These are phyloP conservation scores for Benincasa hispida DNA, from an alignment of 306 rosid genomes.

Conservation along the genomic window DNA sequence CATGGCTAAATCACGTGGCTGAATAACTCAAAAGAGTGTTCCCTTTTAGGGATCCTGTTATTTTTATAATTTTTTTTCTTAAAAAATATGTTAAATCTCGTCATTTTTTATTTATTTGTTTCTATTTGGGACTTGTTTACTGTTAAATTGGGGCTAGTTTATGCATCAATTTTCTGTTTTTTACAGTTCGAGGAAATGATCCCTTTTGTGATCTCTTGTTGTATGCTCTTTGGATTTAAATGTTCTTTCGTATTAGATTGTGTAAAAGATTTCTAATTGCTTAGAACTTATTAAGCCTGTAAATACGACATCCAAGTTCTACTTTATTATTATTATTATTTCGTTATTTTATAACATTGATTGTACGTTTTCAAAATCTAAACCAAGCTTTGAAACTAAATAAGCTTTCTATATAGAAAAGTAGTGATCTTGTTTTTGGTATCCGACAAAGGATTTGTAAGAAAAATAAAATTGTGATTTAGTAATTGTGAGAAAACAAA, in stretches of 20 bases:
- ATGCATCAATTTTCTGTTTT: not conserved
- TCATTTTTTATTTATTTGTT: constrained; percentile 15
- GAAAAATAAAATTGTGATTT: too few species aligned
- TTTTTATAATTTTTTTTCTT: constrained; percentile 19
- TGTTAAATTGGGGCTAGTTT: not conserved
- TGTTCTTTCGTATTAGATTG: not conserved
- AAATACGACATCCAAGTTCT: too few species aligned
- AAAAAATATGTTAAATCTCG: not conserved
- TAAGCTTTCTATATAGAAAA: too few species aligned
- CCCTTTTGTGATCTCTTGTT: not conserved
- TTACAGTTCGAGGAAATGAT: not conserved
- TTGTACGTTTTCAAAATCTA: too few species aligned
- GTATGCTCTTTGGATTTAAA: not conserved
- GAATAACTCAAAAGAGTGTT: constrained; percentile 26
- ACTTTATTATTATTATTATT: too few species aligned
- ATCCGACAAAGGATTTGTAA: too few species aligned
- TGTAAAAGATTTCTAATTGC: not conserved
- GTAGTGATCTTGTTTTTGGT: too few species aligned
- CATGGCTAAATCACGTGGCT: constrained; percentile 36
- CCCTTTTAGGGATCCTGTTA: constrained; percentile 49
- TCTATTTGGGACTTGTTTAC: not conserved
- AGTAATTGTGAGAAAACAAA: too few species aligned
- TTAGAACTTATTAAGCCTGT: not conserved
- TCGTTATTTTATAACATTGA: too few species aligned
- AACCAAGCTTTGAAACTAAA: too few species aligned